Percentiles rank a stretch among this genome's conserved stretches.
Conservation (phyloP, 306 rosid genomes). For the Senna siamea region DNA sequence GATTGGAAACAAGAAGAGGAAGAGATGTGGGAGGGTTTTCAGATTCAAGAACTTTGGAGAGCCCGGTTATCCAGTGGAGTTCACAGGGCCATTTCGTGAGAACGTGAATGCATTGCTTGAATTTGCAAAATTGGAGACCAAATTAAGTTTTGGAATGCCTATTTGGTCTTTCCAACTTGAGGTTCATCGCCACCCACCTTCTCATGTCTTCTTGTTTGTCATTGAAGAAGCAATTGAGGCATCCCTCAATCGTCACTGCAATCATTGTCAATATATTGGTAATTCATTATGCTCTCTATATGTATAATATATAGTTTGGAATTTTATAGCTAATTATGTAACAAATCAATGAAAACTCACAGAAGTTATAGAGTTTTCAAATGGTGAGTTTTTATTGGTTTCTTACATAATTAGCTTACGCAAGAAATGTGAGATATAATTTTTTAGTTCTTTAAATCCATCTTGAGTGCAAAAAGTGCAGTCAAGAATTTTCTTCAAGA, state of each 20-base stretch:
- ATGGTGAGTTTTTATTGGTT: too few relatives aligned
- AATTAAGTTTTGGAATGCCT: conserved; percentile 49
- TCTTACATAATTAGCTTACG: too few relatives aligned
- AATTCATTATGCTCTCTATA: conserved; percentile 33
- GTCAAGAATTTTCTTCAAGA: too few relatives aligned
- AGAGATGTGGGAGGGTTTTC: conserved; percentile 76
- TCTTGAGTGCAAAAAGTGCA: too few relatives aligned
- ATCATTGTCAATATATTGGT: conserved; percentile 84
- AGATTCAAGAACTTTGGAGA: conserved; percentile 83
- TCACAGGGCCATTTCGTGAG: conserved; percentile 62
- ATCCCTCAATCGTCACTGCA: conserved; percentile 59
- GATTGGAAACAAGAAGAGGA: conserved; percentile 68
- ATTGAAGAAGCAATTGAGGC: conserved; percentile 68
- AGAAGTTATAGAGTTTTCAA: too few relatives aligned
- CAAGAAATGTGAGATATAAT: too few relatives aligned
- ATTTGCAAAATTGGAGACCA: conserved; percentile 66
- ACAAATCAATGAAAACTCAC: too few relatives aligned
- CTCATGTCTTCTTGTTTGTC: conserved; percentile 65
- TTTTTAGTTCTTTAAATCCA: too few relatives aligned
- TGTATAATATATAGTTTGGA: too few relatives aligned
- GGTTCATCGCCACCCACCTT: conserved; percentile 75
- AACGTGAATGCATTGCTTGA: conserved; percentile 72
- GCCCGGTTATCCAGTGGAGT: conserved; percentile 67
- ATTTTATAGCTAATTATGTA: too few relatives aligned
- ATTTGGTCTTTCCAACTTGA: conserved; percentile 90